Conservation (phyloP, 2,329 filamentous ascomycete genomes). For the Dryadomyces quercivorus region DNA sequence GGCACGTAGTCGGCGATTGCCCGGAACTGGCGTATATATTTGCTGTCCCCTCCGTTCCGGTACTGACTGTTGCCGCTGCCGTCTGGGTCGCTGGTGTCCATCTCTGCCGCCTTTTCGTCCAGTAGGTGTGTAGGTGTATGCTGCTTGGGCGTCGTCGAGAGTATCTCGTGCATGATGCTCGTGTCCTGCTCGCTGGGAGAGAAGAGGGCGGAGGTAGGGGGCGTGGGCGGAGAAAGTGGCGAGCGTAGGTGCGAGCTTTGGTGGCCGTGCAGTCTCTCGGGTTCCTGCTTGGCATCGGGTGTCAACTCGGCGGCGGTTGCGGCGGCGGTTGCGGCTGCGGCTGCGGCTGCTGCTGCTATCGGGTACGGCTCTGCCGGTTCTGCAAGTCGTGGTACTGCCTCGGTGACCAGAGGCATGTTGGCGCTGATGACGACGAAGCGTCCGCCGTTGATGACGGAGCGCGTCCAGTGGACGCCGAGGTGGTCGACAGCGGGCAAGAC, state of each 20-base stretch:
- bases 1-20: slow-evolving; percentile 63
- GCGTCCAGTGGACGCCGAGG: slow-evolving; percentile 11
- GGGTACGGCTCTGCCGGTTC: neutral
- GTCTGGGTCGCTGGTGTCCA: neutral
- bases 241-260: neutral
- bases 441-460: slow-evolving; percentile 4
- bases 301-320: too few relatives aligned
- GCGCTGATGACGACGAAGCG: slow-evolving; percentile 10
- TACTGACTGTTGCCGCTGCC: neutral
- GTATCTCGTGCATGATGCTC: neutral
- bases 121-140: neutral
- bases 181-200: neutral
- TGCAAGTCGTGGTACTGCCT: neutral
- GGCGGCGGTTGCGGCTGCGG: neutral
- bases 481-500: neutral
- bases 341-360: neutral
- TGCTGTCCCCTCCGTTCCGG: neutral
- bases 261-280: neutral
- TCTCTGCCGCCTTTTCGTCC: neutral
- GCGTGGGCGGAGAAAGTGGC: neutral
- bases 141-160: neutral
- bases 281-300: slow-evolving; percentile 18
- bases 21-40: slow-evolving; percentile 52
- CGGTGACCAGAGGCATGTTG: slow-evolving; percentile 1
- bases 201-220: slow-evolving; percentile 2